phyloP scores from a whole-genome alignment of 345 rosid species.

The Moringa oleifera region DNA sequence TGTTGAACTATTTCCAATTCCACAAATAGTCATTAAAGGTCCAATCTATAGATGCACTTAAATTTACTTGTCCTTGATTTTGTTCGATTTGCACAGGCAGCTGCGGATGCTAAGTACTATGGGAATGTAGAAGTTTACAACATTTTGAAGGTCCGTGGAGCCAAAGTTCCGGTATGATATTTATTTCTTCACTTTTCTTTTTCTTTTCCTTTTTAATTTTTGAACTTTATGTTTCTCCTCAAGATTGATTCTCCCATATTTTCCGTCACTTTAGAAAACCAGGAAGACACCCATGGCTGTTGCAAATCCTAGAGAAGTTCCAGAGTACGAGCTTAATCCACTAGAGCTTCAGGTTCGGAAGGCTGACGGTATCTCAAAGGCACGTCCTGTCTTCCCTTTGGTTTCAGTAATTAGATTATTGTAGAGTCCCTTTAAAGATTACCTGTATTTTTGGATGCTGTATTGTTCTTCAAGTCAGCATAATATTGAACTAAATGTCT shows the following conservation, averaged over 20 bases:
- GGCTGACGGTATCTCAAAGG: slow-evolving; percentile 83
- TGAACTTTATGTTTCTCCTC: neutral
- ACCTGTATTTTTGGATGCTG: neutral
- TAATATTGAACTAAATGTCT: neutral
- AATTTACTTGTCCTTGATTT: too few relatives aligned
- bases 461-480: neutral
- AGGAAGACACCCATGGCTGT: slow-evolving; percentile 96
- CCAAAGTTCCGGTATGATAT: slow-evolving; percentile 63
- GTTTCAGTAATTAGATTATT: slow-evolving; percentile 8
- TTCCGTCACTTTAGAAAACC: slow-evolving; percentile 52
- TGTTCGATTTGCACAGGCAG: slow-evolving; percentile 48
- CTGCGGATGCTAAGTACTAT: slow-evolving; percentile 86
- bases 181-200: neutral
- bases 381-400: slow-evolving; percentile 18
- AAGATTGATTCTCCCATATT: slow-evolving; percentile 9
- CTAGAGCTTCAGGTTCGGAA: slow-evolving; percentile 85
- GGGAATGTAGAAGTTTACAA: slow-evolving; percentile 77
- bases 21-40: too few relatives aligned
- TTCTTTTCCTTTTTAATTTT: neutral
- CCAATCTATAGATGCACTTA: neutral
- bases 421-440: neutral
- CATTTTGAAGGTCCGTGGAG: slow-evolving; percentile 88
- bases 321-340: slow-evolving; percentile 95
- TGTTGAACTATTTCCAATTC: neutral
- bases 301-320: slow-evolving; percentile 81